Percentiles rank a stretch among this genome's conserved stretches.
phyloP scores from a whole-genome alignment of 2,329 filamentous ascomycete genomes.

The Cladosporium sp. region DNA sequence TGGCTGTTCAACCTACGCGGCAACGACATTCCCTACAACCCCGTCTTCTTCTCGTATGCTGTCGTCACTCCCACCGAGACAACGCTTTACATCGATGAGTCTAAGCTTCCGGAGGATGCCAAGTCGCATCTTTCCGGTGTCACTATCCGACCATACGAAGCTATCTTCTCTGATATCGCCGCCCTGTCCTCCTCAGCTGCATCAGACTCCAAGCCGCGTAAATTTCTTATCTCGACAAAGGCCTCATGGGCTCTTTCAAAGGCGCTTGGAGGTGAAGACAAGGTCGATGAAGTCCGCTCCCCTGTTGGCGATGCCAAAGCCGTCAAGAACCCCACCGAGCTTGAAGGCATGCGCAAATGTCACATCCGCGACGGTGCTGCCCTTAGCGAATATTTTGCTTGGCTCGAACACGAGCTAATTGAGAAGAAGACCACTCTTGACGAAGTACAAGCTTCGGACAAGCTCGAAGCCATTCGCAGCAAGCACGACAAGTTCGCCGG shows the following conservation, averaged over 20 bases:
- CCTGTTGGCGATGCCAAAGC: conserved; percentile 88
- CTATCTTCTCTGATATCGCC: conserved; percentile 74
- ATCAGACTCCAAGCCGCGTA: conserved; percentile 43
- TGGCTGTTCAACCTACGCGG: conserved; percentile 98
- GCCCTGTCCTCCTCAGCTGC: conserved; percentile 47
- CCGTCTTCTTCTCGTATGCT: conserved; percentile 97
- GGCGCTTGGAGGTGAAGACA: conserved; percentile 76
- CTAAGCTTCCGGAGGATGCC: conserved; percentile 67
- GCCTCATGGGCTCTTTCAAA: conserved; percentile 90
- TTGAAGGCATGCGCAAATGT: conserved; percentile 89
- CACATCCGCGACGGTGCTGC: conserved; percentile 92
- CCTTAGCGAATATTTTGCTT: conserved; percentile 87
- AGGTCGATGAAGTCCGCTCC: conserved; percentile 81
- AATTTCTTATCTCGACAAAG: conserved; percentile 81
- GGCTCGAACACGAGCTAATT: conserved; percentile 85
- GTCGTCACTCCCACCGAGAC: conserved; percentile 71
- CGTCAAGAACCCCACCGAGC: conserved; percentile 84
- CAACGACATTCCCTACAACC: conserved; percentile 94
- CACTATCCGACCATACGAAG: conserved; percentile 72
- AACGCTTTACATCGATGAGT: conserved; percentile 77
- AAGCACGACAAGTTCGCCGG: conserved; percentile 75
- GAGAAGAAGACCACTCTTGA: conserved; percentile 65
- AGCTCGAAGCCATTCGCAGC: conserved; percentile 71
- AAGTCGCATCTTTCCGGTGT: conserved; percentile 68
- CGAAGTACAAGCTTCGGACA: conserved; percentile 87